A percentile compares a stretch with the other conserved stretches of the same genome.
phyloP scores from a whole-genome alignment of 208 protist species.

The Phytomonas francai region DNA sequence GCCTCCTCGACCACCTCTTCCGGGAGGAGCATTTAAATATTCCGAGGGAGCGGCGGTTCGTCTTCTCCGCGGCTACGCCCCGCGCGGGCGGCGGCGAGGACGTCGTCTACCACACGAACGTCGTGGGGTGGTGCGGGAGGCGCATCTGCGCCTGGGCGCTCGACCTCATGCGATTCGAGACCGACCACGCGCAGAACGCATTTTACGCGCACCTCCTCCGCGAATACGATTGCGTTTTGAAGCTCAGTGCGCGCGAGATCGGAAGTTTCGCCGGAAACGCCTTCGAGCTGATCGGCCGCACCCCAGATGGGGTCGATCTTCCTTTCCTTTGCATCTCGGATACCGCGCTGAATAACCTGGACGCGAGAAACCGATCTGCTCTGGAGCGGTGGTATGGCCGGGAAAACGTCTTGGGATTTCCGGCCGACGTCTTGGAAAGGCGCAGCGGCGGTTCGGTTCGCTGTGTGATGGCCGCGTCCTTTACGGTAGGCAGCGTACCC shows the following conservation, averaged over 20 bases:
- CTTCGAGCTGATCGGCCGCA: conserved; percentile 37
- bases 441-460: conserved; percentile 56
- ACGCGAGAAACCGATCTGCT: conserved; percentile 19
- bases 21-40: conserved; percentile 64
- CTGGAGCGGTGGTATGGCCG: conserved; percentile 59
- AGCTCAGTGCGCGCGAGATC: conserved; percentile 52
- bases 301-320: conserved; percentile 28
- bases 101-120: conserved; percentile 63
- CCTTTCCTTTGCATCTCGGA: conserved; percentile 74
- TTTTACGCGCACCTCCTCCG: conserved; percentile 58
- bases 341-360: conserved; percentile 30
- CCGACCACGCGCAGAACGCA: conserved; percentile 33
- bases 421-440: conserved; percentile 54
- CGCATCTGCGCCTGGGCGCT: conserved; percentile 70
- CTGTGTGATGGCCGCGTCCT: conserved; percentile 34
- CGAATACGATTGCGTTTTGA: conserved; percentile 49
- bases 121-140: conserved; percentile 75
- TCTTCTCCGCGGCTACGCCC: conserved; percentile 37
- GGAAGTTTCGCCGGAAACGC: conserved; percentile 65
- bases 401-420: conserved; percentile 56
- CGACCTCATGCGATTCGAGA: conserved; percentile 44
- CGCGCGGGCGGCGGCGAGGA: conserved; percentile 26
- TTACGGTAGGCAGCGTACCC: conserved; percentile 40
- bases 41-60: conserved; percentile 63
- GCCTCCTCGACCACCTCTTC: conserved; percentile 58